Percentiles rank a stretch among this genome's conserved stretches.
Evolutionary conservation across 2,329 filamentous ascomycete genomes (phyloP).

Genomic region (Esteya vermicola): DNA sequence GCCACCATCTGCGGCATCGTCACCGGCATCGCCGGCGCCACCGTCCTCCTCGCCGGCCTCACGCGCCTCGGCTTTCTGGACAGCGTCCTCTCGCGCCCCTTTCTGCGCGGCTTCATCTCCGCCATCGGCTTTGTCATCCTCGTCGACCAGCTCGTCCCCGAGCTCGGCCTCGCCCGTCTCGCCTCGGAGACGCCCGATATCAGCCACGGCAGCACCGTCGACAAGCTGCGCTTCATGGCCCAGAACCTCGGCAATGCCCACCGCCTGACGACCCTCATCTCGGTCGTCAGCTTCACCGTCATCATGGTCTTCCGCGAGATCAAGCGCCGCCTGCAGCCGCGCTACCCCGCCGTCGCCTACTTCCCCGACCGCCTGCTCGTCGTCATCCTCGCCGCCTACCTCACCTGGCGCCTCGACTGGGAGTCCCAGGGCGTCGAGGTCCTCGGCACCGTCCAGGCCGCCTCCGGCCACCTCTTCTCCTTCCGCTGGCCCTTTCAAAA

Average conservation of each 20-base stretch:
- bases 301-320: conserved; percentile 83
- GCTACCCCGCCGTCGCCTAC: conserved; percentile 70
- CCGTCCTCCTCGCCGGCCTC: conserved; percentile 76
- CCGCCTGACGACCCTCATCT: conserved; percentile 59
- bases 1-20: conserved; percentile 79
- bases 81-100: conserved; percentile 83
- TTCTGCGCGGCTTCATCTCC: conserved; percentile 89
- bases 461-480: conserved; percentile 55
- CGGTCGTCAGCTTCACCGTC: conserved; percentile 64
- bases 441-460: conserved; percentile 66
- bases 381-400: conserved; percentile 68
- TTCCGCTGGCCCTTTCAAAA: conserved; percentile 78
- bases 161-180: conserved; percentile 59
- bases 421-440: conserved; percentile 67
- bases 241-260: conserved; percentile 53
- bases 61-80: conserved; percentile 84
- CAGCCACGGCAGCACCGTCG: conserved; percentile 70
- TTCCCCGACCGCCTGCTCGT: conserved; percentile 85
- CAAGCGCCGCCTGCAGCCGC: conserved; percentile 67
- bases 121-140: conserved; percentile 94
- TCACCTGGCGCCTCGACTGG: conserved; percentile 68
- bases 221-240: conserved; percentile 72
- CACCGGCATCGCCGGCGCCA: conserved; percentile 73
- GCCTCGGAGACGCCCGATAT: conserved; percentile 50
- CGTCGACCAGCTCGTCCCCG: conserved; percentile 85